These are phyloP conservation scores for Annulohypoxylon nitens DNA, from an alignment of 495 filamentous ascomycete genomes.

Conservation along the genomic window DNA sequence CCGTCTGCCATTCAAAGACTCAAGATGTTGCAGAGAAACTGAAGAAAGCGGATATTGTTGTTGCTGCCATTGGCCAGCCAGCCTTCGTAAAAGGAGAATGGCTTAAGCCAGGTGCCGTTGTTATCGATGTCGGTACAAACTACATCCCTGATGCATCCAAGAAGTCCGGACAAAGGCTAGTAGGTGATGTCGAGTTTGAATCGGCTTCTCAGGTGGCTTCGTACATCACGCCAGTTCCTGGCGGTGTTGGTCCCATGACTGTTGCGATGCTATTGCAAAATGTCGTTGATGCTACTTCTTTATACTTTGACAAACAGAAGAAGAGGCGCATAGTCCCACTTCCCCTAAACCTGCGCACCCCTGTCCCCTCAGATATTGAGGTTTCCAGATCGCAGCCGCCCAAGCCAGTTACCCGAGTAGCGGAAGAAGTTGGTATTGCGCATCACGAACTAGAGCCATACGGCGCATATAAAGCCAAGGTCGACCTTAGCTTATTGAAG, in stretches of 20 bases:
- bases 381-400: constrained; percentile 90
- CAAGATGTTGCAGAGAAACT: constrained; percentile 76
- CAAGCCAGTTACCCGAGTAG: constrained; percentile 86
- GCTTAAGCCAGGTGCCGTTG: constrained; percentile 92
- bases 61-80: constrained; percentile 91
- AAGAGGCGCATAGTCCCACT: constrained; percentile 80
- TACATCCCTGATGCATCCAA: constrained; percentile 93
- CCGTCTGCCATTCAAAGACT: constrained; percentile 93
- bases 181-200: constrained; percentile 95
- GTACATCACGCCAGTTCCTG: constrained; percentile 96
- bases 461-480: constrained; percentile 94
- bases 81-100: constrained; percentile 93
- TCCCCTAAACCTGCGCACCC: constrained; percentile 77
- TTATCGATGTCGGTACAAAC: constrained; percentile 98
- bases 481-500: constrained; percentile 83
- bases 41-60: constrained; percentile 88
- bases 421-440: constrained; percentile 88
- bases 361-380: constrained; percentile 93
- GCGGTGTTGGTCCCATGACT: constrained; percentile 98
- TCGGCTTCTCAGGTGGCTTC: constrained; percentile 88
- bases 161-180: constrained; percentile 93
- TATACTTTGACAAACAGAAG: constrained; percentile 85
- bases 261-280: constrained; percentile 97
- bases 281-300: constrained; percentile 84
- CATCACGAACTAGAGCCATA: constrained; percentile 91